Base-by-base conservation (phyloP, 129 eudicot species). In the Flaveria bidentis region DNA sequence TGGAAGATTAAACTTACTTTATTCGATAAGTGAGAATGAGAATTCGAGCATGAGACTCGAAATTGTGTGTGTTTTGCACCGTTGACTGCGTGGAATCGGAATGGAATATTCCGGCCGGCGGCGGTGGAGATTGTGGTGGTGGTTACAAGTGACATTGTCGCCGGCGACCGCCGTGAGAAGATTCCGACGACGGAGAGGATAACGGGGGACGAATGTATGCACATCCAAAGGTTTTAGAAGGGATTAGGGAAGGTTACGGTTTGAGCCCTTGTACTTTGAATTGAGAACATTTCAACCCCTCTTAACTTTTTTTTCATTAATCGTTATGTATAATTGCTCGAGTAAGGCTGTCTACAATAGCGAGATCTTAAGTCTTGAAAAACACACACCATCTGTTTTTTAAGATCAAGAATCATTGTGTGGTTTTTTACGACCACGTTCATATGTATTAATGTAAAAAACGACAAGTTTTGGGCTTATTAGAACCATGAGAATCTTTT, bases 1-100 rank as follows among this genome's bases (percentile, higher is more conserved):
- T 22, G 7, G 16, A 12, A 81, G 36, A 62, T 61, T 36, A 3
- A 42, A 52, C 69, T 65, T 5, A 84, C 91, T 85, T 86, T 89
- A 83, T 75, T 78, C 10, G 82, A 46, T 33, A 30, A 36, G 5
- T 36, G 41, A 36, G 41, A 47, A 36, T 66, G 56, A 56, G 77
- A 78, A 26, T 68, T 56, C n/a, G 88, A 84, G 65, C 89, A 86
- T 1, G 87, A 84, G 64, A 84, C 62, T 44, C 52, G 82, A 25
- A 33, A 81, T 52, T 41, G 65, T 28, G 14, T 65, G 23, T 83
- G 66, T 28, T 67, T 73, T 23, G 69, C 74, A 42, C 36, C 56
- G 45, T 26, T 51, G 25, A 39, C 12, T 47, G 11, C 28, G 69
- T 51, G 23, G 61, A 53, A 77, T 41, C 36, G 76, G 52, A 69